Evolutionary conservation across 73 alveolate genomes (phyloP).

Genomic region (Tetrahymena borealis): DNA sequence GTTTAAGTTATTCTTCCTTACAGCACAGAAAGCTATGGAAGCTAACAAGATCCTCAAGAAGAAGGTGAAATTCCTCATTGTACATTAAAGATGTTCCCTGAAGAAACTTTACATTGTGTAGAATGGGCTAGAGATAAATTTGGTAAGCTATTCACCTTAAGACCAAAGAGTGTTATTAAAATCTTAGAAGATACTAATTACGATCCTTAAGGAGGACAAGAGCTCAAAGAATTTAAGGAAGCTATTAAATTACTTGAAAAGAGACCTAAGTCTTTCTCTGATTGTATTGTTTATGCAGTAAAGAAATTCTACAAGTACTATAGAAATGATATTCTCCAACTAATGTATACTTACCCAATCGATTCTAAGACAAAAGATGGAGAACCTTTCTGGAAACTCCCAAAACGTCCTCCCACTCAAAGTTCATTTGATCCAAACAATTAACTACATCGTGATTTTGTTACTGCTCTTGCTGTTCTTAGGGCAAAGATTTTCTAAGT

Average conservation of each 20-base stretch:
- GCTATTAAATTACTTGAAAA: constrained; percentile 56
- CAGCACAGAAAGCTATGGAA: constrained; percentile 82
- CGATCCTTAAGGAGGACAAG: constrained; percentile 58
- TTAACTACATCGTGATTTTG: constrained; percentile 55
- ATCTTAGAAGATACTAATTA: constrained; percentile 55
- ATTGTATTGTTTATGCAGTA: constrained; percentile 75
- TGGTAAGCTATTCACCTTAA: constrained; percentile 72
- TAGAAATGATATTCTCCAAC: constrained; percentile 68
- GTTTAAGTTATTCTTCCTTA: constrained; percentile 83
- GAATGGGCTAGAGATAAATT: constrained; percentile 94
- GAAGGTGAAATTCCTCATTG: constrained; percentile 89
- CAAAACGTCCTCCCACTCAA: constrained; percentile 86
- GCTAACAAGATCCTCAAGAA: constrained; percentile 86
- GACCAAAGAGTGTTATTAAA: constrained; percentile 64
- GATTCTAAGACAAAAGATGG: constrained; percentile 85
- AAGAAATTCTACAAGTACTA: constrained; percentile 73
- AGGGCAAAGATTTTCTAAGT: constrained; percentile 66
- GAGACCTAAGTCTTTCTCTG: constrained; percentile 62
- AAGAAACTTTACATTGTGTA: constrained; percentile 91
- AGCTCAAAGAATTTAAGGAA: constrained; percentile 55
- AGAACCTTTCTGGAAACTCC: constrained; percentile 86
- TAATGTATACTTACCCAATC: constrained; percentile 80
- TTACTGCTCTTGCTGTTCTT: constrained; percentile 74
- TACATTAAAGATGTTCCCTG: constrained; percentile 95
- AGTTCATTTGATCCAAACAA: constrained; percentile 58